These are phyloP conservation scores for Ustilago lituana DNA, from an alignment of 1,284 basidiomycete genomes.

Conservation along the genomic window DNA sequence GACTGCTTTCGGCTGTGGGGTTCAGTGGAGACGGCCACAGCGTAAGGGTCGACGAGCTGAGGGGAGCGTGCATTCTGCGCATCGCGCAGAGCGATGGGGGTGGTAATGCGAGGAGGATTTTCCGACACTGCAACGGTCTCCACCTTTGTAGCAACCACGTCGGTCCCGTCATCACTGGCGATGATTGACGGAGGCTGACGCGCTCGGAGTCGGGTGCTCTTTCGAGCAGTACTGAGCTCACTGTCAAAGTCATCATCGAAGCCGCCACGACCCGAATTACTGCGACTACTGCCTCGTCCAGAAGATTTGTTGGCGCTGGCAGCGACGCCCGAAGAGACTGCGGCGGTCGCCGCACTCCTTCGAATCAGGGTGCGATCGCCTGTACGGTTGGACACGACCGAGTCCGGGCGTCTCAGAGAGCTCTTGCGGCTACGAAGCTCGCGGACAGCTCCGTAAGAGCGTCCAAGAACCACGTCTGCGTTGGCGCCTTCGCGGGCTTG, in stretches of 20 bases:
- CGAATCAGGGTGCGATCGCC: conserved; percentile 17
- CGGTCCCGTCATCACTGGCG: conserved; percentile 27
- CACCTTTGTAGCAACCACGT: neutral
- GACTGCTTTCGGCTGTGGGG: conserved; percentile 35
- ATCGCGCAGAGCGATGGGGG: conserved; percentile 42
- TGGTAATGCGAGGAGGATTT: conserved; percentile 20
- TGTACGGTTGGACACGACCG: conserved; percentile 4
- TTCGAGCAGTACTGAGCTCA: conserved; percentile 29
- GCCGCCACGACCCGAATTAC: conserved; percentile 30
- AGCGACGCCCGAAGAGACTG: conserved; percentile 27
- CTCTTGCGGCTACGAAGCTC: conserved; percentile 50
- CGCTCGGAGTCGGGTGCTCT: conserved; percentile 10
- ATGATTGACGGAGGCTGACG: conserved; percentile 31
- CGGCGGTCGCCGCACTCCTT: conserved; percentile 29
- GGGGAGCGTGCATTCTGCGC: conserved; percentile 48
- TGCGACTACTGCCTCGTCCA: conserved; percentile 21
- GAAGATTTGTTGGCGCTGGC: conserved; percentile 14
- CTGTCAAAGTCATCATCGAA: conserved; percentile 43
- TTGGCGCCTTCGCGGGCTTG: conserved; percentile 26
- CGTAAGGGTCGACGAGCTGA: conserved; percentile 41
- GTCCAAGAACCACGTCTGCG: conserved; percentile 43
- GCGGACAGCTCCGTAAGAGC: conserved; percentile 41
- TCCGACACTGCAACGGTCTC: conserved; percentile 11
- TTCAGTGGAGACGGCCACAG: conserved; percentile 1
- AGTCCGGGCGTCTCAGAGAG: conserved; percentile 16